phyloP scores from a whole-genome alignment of 306 rosid species.

The Crotalaria pallida region DNA sequence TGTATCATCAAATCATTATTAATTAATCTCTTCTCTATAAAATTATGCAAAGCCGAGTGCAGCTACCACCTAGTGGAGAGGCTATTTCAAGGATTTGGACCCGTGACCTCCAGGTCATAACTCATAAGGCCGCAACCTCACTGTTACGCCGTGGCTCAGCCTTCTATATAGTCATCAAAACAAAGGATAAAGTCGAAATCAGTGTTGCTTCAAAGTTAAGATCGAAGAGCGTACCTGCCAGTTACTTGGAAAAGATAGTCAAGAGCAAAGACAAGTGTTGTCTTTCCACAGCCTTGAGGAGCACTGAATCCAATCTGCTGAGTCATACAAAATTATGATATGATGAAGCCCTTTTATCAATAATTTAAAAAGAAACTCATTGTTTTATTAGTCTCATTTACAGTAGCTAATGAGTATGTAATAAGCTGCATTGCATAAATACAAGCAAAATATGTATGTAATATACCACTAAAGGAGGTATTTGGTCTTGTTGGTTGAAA shows the following conservation, averaged over 20 bases:
- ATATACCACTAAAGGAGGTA: slow-evolving; percentile 83
- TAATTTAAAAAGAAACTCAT: not conserved
- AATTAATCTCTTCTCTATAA: not conserved
- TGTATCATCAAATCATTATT: slow-evolving; percentile 20
- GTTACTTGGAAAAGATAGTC: slow-evolving; percentile 62
- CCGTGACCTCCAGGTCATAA: too few species aligned
- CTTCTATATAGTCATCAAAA: not conserved
- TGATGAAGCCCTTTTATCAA: not conserved
- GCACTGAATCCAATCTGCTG: slow-evolving; percentile 99
- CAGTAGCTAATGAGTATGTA: not conserved
- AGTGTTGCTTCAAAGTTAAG: not conserved
- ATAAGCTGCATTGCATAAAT: not conserved
- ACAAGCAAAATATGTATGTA: not conserved
- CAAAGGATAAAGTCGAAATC: slow-evolving; percentile 13
- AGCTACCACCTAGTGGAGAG: too few species aligned
- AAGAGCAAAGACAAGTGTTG: slow-evolving; percentile 92
- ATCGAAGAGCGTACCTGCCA: slow-evolving; percentile 44
- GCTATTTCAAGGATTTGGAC: too few species aligned
- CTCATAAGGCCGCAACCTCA: too few species aligned
- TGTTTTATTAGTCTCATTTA: not conserved
- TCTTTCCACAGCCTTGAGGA: slow-evolving; percentile 98
- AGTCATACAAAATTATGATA: slow-evolving; percentile 14
- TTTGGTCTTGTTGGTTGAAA: slow-evolving; percentile 62
- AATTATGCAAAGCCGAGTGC: too few species aligned
- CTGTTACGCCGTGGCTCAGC: too few species aligned